These are phyloP conservation scores for Neonectria hederae DNA, from an alignment of 2,329 filamentous ascomycete genomes.

Conservation along the genomic window DNA sequence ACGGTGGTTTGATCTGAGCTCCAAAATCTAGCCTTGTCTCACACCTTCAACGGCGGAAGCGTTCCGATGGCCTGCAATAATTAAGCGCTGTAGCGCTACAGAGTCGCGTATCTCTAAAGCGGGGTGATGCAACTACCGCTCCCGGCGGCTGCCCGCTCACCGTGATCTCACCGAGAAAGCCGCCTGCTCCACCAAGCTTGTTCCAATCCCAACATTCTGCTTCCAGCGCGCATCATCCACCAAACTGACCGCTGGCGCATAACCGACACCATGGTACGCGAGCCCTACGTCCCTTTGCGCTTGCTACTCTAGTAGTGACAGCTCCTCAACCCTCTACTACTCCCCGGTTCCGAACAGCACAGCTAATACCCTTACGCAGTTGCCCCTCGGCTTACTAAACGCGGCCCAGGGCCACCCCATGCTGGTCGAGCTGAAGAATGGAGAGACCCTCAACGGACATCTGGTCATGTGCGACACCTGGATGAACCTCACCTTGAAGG, in stretches of 20 bases:
- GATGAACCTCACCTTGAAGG: conserved; percentile 98
- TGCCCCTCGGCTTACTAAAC: conserved; percentile 85
- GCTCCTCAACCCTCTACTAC: neutral
- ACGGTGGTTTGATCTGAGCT: neutral
- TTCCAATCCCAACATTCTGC: conserved; percentile 37
- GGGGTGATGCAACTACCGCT: conserved; percentile 38
- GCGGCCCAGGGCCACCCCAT: conserved; percentile 98
- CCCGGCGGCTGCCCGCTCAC: conserved; percentile 24
- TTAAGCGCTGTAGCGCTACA: neutral
- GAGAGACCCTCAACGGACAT: conserved; percentile 96
- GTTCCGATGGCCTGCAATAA: conserved; percentile 11
- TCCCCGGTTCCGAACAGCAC: neutral
- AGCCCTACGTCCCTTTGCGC: neutral
- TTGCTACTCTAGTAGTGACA: neutral
- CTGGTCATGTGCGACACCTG: conserved; percentile 97
- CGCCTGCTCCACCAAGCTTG: conserved; percentile 40
- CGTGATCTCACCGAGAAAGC: conserved; percentile 40
- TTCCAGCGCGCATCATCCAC: conserved; percentile 37
- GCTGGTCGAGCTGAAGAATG: conserved; percentile 97
- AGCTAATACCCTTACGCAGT: conserved; percentile 53
- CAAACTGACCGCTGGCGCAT: conserved; percentile 33
- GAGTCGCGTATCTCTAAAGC: conserved; percentile 28
- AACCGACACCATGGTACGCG: conserved; percentile 39
- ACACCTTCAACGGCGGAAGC: conserved; percentile 24
- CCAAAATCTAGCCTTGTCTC: conserved; percentile 12